These are phyloP conservation scores for Prunus mume DNA, from an alignment of 306 rosid species.

Conservation along the genomic window DNA sequence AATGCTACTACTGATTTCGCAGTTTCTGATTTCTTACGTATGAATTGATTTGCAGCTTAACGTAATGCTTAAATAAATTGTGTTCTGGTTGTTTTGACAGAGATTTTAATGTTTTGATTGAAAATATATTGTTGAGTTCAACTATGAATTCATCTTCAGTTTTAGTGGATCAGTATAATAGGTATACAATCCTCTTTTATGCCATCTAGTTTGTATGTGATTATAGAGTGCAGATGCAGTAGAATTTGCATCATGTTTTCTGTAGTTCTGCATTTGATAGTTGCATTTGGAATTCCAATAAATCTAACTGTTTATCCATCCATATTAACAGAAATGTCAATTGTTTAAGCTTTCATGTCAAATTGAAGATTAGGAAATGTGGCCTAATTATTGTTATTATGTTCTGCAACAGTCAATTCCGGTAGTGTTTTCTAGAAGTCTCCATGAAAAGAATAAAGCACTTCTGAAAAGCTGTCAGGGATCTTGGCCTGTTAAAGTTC, in stretches of 20 bases:
- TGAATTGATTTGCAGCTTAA: no score
- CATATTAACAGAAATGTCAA: neutral
- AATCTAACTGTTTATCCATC: neutral
- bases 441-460: neutral
- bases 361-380: neutral
- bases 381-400: no score
- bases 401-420: neutral
- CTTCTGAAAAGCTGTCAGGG: neutral
- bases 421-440: neutral
- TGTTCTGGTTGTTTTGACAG: no score
- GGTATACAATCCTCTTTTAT: no score
- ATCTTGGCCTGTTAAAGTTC: neutral
- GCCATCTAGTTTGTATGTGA: neutral
- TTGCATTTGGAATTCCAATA: neutral
- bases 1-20: no score
- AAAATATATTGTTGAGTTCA: neutral
- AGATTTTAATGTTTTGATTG: no score
- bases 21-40: no score
- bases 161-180: no score
- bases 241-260: no score
- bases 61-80: no score
- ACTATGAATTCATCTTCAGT: no score
- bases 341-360: neutral
- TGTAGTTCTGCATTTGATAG: no score
- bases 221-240: neutral